phyloP scores from a whole-genome alignment of 2,329 filamentous ascomycete species.

The Talaromyces amestolkiae region DNA sequence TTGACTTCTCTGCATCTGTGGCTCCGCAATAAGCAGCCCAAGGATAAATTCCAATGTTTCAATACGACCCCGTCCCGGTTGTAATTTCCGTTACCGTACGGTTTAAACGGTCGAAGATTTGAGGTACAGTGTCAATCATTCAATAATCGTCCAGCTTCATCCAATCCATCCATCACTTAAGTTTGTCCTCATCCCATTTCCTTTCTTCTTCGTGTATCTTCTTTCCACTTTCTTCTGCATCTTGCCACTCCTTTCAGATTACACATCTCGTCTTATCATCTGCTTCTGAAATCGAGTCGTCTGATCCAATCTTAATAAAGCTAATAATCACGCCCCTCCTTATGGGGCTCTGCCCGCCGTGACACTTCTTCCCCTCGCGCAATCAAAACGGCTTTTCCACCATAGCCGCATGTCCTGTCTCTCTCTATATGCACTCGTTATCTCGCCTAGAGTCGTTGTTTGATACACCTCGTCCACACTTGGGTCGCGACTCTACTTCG shows the following conservation, averaged over 20 bases:
- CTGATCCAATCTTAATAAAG: not conserved
- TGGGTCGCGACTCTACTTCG: slow-evolving; percentile 23
- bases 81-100: slow-evolving; percentile 14
- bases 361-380: slow-evolving; percentile 19
- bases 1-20: slow-evolving; percentile 1
- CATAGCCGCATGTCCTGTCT: slow-evolving; percentile 28
- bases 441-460: slow-evolving; percentile 7
- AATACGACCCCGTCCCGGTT: slow-evolving; percentile 6
- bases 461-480: slow-evolving; percentile 9
- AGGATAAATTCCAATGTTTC: slow-evolving; percentile 10
- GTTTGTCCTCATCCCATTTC: not conserved
- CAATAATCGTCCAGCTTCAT: slow-evolving; percentile 5
- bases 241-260: not conserved
- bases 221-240: not conserved
- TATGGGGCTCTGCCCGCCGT: slow-evolving; percentile 17
- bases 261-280: not conserved
- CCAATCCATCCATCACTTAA: not conserved
- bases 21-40: slow-evolving; percentile 5
- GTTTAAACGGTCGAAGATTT: not conserved
- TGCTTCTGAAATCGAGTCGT: not conserved
- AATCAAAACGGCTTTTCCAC: slow-evolving; percentile 31
- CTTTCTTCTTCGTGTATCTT: not conserved
- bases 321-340: slow-evolving; percentile 14
- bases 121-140: slow-evolving; percentile 3
- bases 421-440: slow-evolving; percentile 34